phyloP scores from a whole-genome alignment of 495 filamentous ascomycete genomes.

The Penicillium subrubescens region DNA sequence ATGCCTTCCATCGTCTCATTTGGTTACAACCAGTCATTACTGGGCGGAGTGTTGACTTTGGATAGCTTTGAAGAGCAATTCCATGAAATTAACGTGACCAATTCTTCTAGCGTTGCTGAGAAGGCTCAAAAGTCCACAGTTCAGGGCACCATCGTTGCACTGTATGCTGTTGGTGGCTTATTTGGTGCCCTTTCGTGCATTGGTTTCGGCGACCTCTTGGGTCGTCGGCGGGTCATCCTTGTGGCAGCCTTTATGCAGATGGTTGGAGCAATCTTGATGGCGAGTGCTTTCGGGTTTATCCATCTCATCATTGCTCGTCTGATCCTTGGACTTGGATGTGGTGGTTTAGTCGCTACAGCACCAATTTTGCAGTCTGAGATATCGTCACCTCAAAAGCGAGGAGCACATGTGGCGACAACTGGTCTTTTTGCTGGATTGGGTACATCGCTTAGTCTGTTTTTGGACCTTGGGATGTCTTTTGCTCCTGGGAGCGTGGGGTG shows the following conservation, averaged over 20 bases:
- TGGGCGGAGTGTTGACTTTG: slow-evolving; percentile 34
- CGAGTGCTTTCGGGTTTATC: slow-evolving; percentile 30
- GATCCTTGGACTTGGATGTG: slow-evolving; percentile 60
- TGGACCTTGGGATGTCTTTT: slow-evolving; percentile 46
- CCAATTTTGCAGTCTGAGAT: slow-evolving; percentile 54
- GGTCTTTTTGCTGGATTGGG: slow-evolving; percentile 53
- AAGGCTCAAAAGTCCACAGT: slow-evolving; percentile 21
- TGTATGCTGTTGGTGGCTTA: slow-evolving; percentile 27
- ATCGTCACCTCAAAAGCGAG: slow-evolving; percentile 35
- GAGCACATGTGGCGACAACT: slow-evolving; percentile 37
- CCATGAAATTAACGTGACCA: slow-evolving; percentile 41
- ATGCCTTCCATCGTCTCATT: slow-evolving; percentile 43
- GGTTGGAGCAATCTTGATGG: slow-evolving; percentile 40
- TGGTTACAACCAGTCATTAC: slow-evolving; percentile 46
- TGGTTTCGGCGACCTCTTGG: slow-evolving; percentile 24
- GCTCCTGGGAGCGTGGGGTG: slow-evolving; percentile 42
- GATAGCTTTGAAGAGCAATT: slow-evolving; percentile 41
- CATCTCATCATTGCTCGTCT: slow-evolving; percentile 26
- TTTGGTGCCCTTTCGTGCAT: slow-evolving; percentile 27
- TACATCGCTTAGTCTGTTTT: slow-evolving; percentile 38
- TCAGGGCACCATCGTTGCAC: slow-evolving; percentile 27
- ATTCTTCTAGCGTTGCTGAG: slow-evolving; percentile 26
- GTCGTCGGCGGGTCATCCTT: slow-evolving; percentile 26
- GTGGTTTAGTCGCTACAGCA: slow-evolving; percentile 41
- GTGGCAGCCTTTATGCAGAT: slow-evolving; percentile 19